Evolutionary conservation across 345 rosid genomes (phyloP).

Genomic region (Hirschfeldia incana): DNA sequence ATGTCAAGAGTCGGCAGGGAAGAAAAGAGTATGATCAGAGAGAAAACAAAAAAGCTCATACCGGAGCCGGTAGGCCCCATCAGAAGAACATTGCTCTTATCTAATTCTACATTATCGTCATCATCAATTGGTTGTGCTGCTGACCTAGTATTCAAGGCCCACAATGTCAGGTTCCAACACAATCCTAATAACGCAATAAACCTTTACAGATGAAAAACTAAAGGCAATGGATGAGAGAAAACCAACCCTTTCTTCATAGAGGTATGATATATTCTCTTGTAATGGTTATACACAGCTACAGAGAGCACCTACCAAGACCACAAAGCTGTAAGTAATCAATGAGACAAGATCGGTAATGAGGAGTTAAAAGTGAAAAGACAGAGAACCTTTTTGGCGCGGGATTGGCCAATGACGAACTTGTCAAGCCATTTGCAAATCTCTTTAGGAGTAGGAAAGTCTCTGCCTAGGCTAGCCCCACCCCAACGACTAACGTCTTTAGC

Average conservation of each 20-base stretch:
- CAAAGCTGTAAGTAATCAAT: background rate
- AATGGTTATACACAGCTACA: conserved; percentile 94
- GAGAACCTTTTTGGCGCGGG: conserved; percentile 76
- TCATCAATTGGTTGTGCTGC: conserved; percentile 66
- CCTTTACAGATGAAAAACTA: background rate
- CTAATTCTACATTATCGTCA: conserved; percentile 83
- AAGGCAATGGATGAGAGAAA: conserved; percentile 23
- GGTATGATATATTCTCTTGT: conserved; percentile 79
- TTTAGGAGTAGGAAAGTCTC: conserved; percentile 89
- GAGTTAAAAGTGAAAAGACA: background rate
- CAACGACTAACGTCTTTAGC: conserved; percentile 47
- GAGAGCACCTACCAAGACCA: conserved; percentile 66
- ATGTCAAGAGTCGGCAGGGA: background rate
- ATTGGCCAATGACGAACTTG: conserved; percentile 86
- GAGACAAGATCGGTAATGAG: background rate
- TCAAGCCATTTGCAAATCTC: conserved; percentile 88
- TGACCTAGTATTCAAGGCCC: conserved; percentile 68
- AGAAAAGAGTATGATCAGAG: background rate
- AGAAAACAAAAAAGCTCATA: conserved; percentile 32
- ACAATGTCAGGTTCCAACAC: conserved; percentile 25
- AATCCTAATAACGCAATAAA: background rate
- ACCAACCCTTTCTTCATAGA: conserved; percentile 74
- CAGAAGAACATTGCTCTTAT: conserved; percentile 92
- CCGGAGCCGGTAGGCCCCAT: conserved; percentile 99
- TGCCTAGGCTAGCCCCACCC: conserved; percentile 90